Evolutionary conservation across 2,329 filamentous ascomycete species (phyloP).

Genomic region (Arthrinium phaeospermum): DNA sequence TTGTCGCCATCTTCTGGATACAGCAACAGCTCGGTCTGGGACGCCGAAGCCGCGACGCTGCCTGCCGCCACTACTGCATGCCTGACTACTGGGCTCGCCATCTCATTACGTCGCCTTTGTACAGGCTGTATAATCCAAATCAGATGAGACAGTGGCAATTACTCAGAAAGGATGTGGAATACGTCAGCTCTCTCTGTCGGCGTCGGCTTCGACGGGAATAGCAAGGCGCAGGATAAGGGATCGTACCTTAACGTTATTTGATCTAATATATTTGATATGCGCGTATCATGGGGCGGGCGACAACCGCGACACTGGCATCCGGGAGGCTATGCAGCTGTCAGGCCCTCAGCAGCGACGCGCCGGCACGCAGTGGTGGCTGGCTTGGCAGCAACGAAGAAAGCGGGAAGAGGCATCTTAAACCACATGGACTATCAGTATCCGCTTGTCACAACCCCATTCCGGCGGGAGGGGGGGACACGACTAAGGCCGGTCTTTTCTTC

Average conservation of each 20-base stretch:
- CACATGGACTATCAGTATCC: constrained; percentile 21
- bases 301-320: not conserved
- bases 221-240: not conserved
- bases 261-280: constrained; percentile 13
- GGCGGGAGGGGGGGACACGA: not conserved
- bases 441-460: constrained; percentile 12
- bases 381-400: not conserved
- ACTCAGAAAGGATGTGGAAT: not conserved
- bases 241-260: not conserved
- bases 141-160: constrained; percentile 11
- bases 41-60: not conserved
- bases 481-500: constrained; percentile 14
- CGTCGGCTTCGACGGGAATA: not conserved
- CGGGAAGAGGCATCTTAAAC: constrained; percentile 6
- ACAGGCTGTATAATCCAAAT: not conserved
- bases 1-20: not conserved
- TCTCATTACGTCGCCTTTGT: constrained; percentile 1
- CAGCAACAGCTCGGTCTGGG: not conserved
- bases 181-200: not conserved
- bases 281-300: not conserved
- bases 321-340: constrained; percentile 28
- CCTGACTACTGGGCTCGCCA: not conserved
- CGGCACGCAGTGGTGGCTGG: not conserved
- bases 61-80: not conserved
- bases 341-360: constrained; percentile 11